These are phyloP conservation scores for Fusarium sp. DNA, from an alignment of 2,329 filamentous ascomycete species.

Conservation along the genomic window DNA sequence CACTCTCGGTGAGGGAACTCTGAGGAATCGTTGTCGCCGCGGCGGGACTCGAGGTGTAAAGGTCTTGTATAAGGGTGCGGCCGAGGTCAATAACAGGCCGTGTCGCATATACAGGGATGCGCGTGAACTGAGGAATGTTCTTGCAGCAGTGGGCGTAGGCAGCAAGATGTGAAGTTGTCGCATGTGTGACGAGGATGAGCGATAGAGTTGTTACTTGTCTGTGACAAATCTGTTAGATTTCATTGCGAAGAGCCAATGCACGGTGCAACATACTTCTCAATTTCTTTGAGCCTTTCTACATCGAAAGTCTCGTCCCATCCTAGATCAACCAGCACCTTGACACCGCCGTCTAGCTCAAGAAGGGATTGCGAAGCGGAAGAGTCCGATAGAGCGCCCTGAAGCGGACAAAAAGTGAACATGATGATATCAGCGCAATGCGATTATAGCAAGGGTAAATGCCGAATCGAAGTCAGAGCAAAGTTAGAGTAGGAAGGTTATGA, in stretches of 20 bases:
- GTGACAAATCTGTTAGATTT: conserved; percentile 39
- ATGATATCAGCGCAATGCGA: conserved; percentile 43
- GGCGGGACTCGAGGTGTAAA: conserved; percentile 90
- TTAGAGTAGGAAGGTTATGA: neutral
- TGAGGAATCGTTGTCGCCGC: conserved; percentile 85
- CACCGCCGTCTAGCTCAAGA: conserved; percentile 93
- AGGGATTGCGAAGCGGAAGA: conserved; percentile 94
- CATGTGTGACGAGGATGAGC: conserved; percentile 92
- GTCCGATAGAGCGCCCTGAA: conserved; percentile 90
- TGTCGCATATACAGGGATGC: conserved; percentile 95
- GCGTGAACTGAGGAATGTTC: conserved; percentile 89
- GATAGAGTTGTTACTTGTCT: conserved; percentile 93
- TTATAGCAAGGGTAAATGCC: conserved; percentile 23
- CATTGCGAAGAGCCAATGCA: neutral
- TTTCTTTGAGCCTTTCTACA: conserved; percentile 80
- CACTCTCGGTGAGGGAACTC: conserved; percentile 74
- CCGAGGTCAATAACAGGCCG: conserved; percentile 93
- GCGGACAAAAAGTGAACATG: conserved; percentile 97
- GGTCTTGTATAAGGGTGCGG: conserved; percentile 87
- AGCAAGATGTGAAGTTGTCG: conserved; percentile 89
- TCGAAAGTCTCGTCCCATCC: conserved; percentile 97
- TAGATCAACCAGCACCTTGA: conserved; percentile 94
- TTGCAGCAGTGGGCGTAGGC: conserved; percentile 98
- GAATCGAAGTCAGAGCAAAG: conserved; percentile 13
- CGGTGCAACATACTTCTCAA: conserved; percentile 78